Evolutionary conservation across 2,329 filamentous ascomycete genomes (phyloP), one percentile per base, ranked within the genome.

Genomic region (Fusarium zealandicum): DNA sequence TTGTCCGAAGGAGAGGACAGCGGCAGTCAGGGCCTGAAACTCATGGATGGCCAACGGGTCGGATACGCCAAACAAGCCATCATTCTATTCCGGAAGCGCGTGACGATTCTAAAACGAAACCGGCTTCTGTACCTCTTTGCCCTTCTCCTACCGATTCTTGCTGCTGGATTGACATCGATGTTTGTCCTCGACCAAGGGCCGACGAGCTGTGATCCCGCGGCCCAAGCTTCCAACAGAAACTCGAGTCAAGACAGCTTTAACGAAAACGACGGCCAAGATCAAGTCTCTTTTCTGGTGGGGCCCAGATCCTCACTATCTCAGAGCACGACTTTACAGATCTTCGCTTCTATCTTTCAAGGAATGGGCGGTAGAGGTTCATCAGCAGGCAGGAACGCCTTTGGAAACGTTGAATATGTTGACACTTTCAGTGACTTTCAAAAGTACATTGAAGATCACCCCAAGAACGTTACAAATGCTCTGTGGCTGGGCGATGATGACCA

Each of bases 81-180:
- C 68, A 88, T 96, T 1, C 76, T 97, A 6, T 91, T 96, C 70
- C 76, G 80, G 47, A 97, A 97, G 72, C 83, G 93, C 25, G 76
- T 85, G 52, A 92, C 86, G 0, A 88, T 97, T 30, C 79, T 96
- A 44, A 87, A 88, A 65, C 82, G 88, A 30, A 96, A 93, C 69
- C 90, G 86, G 73, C 78, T 93, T 38, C 89, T 92, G 0, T 92
- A 92, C 51, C 69, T 87, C 7, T 85, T 86, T 3, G 92, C 91
- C 1, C 80, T 96, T 31, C 63, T 92, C 1, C 84, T 96, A 11
- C 93, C 93, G 0, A 83, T 97, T 46, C 78, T 92, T 50, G 90
- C 91, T 1, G 89, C 91, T 14, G 91, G 88, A 0, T 76, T 96
- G 13, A 90, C 92, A 0, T 90, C 88, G 4, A 78, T 96, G 2